These are phyloP conservation scores for Pittosporum tobira DNA, from an alignment of 129 eudicot genomes.

Conservation along the genomic window DNA sequence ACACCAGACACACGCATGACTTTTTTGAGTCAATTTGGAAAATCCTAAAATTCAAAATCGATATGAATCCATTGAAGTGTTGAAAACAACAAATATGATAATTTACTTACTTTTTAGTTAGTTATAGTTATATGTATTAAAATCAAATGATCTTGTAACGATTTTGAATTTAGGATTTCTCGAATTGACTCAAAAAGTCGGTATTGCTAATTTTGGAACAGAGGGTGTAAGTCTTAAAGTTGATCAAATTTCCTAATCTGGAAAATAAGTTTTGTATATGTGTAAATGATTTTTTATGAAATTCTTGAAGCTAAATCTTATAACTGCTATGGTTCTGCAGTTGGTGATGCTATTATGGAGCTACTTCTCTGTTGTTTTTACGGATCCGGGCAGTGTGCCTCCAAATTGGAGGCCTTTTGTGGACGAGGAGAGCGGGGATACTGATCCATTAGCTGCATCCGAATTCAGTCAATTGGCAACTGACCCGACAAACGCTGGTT, in stretches of 20 bases:
- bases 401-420: slow-evolving; percentile 71
- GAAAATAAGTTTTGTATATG: too few relatives aligned
- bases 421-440: slow-evolving; percentile 86
- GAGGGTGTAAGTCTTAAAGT: too few relatives aligned
- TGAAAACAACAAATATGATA: too few relatives aligned
- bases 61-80: too few relatives aligned
- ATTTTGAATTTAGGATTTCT: neutral
- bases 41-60: too few relatives aligned
- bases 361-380: slow-evolving; percentile 81
- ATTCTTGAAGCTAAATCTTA: slow-evolving; percentile 4
- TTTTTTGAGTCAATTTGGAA: too few relatives aligned
- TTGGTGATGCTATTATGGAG: slow-evolving; percentile 93
- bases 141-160: neutral
- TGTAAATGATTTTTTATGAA: neutral
- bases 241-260: too few relatives aligned
- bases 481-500: slow-evolving; percentile 40
- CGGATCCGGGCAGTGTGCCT: slow-evolving; percentile 91
- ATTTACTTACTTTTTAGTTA: too few relatives aligned
- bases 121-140: too few relatives aligned
- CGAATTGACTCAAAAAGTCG: too few relatives aligned
- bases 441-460: slow-evolving; percentile 56
- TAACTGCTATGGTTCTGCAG: slow-evolving; percentile 32
- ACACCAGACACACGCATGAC: too few relatives aligned
- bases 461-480: slow-evolving; percentile 49
- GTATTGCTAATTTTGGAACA: too few relatives aligned